A percentile compares a stretch with the other conserved stretches of the same genome.
Evolutionary conservation across 805 yeast species (phyloP).

Genomic region (Starmerella floris): DNA sequence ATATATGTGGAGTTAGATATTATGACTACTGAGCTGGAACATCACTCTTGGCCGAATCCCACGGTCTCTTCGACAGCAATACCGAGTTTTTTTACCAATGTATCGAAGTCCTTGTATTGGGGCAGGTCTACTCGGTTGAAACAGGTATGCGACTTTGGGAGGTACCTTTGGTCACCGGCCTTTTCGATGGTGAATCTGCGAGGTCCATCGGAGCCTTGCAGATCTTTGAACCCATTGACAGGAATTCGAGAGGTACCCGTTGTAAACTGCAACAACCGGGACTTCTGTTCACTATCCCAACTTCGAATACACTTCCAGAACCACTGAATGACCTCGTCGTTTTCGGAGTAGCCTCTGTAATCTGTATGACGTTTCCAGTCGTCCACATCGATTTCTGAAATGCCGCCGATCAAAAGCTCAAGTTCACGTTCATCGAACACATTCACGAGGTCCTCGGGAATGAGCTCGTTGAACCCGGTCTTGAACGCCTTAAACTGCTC

Average conservation of each 20-base stretch:
- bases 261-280: slow-evolving; percentile 88
- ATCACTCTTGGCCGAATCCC: slow-evolving; percentile 98
- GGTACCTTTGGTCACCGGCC: slow-evolving; percentile 83
- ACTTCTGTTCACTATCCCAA: slow-evolving; percentile 96
- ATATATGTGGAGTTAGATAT: too few species aligned
- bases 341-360: slow-evolving; percentile 93
- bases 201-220: slow-evolving; percentile 98
- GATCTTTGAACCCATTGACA: slow-evolving; percentile 95
- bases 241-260: slow-evolving; percentile 99
- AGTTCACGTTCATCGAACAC: slow-evolving; percentile 97
- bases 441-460: slow-evolving; percentile 90
- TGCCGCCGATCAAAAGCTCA: slow-evolving; percentile 93
- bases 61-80: slow-evolving; percentile 98
- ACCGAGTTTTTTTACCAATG: slow-evolving; percentile 76
- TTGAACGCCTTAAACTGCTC: slow-evolving; percentile 93
- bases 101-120: slow-evolving; percentile 72
- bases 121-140: slow-evolving; percentile 98
- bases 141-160: slow-evolving; percentile 97
- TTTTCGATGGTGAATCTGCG: slow-evolving; percentile 97
- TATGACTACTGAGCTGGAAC: too few species aligned
- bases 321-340: slow-evolving; percentile 95
- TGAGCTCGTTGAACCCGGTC: slow-evolving; percentile 93
- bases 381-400: slow-evolving; percentile 93
- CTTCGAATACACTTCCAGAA: slow-evolving; percentile 89
- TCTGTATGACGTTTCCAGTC: slow-evolving; percentile 99